A percentile compares a stretch with the other conserved stretches of the same genome.
Evolutionary conservation across 371 early-diverging fungal species (phyloP).

Genomic region (Mucor piriformis): DNA sequence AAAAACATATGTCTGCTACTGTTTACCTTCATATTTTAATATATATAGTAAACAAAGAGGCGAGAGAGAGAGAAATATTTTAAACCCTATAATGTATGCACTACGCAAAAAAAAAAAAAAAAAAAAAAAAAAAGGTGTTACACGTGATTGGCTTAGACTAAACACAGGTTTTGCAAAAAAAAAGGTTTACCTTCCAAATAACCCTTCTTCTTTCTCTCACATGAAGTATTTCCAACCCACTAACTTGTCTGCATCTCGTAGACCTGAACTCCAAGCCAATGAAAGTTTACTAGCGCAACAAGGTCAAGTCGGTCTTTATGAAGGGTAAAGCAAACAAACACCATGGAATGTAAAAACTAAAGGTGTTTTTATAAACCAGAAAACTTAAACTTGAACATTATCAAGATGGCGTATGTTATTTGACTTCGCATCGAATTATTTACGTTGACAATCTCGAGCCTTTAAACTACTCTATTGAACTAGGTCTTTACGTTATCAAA

Average conservation of each 20-base stretch:
- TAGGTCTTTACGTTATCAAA: slow-evolving; percentile 53
- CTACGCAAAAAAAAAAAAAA: neutral
- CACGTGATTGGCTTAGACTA: slow-evolving; percentile 1
- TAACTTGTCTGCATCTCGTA: slow-evolving; percentile 55
- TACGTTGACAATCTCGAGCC: slow-evolving; percentile 73
- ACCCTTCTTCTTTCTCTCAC: no score
- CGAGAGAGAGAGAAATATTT: neutral
- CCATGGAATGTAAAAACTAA: slow-evolving; percentile 61
- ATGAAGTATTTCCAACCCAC: slow-evolving; percentile 62
- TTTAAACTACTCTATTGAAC: slow-evolving; percentile 57
- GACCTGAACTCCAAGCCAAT: slow-evolving; percentile 57
- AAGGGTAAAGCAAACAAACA: slow-evolving; percentile 68
- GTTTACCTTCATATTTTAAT: slow-evolving; percentile 13
- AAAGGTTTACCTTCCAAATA: no score
- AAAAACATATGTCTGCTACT: no score
- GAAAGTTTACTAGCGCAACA: slow-evolving; percentile 64
- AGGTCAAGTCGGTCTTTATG: slow-evolving; percentile 73
- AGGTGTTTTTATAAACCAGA: slow-evolving; percentile 18
- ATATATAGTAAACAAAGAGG: neutral
- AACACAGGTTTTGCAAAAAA: no score
- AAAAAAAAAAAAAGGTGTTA: neutral
- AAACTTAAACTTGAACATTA: slow-evolving; percentile 60
- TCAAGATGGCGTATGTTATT: slow-evolving; percentile 77
- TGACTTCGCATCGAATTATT: slow-evolving; percentile 77
- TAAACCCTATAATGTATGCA: neutral